Base-by-base conservation (phyloP, 148 eudicot species). In the Camellia japonica region DNA sequence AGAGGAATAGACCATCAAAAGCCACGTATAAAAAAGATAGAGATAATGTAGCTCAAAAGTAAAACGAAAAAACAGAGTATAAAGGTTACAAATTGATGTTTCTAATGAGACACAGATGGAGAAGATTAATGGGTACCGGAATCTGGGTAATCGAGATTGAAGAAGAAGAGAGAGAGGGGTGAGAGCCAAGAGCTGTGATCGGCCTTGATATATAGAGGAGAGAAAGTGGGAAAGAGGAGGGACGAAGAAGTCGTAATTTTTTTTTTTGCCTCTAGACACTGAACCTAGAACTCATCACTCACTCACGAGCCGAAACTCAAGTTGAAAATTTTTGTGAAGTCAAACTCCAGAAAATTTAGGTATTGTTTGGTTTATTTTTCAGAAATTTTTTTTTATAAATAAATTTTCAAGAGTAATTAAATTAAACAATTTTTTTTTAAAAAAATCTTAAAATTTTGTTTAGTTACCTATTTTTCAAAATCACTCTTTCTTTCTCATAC, bases 11-110 rank as follows among this genome's bases (percentile, higher is more conserved):
- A 12, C 51, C 38, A 41, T 41, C 20, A 41, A 78, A 78, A 20
- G 38, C 13, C 6, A 44, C 0, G 19, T 2, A 19, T n/a, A 47
- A 41, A n/a, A 5, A 3, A 38, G 20, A 63, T 18, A 56, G 61
- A 78, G 49, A 54, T 19, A 54, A 68, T 78, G 80, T 42, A 55
- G 80, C n/a, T 68, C 62, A 54, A 54, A 63, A 66, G 60, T 1
- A 11, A 20, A 46, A n/a, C 5, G 38, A 42, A 55, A 67, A 77
- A 38, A 14, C 54, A 68, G 41, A 41, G 80, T 30, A 30, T 30
- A 30, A 30, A 30, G 38, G 38, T 30, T 1, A 30, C 38, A 30
- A 30, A 30, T 15, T 42, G 49, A 43, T 68, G 71, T 68, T 68
- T 68, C 20, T 42, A 38, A 42, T 46, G 73, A 69, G 46, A 69